Evolutionary conservation across 495 filamentous ascomycete genomes (phyloP), one percentile per base, ranked within the genome.

Genomic region (Neurospora discreta): DNA sequence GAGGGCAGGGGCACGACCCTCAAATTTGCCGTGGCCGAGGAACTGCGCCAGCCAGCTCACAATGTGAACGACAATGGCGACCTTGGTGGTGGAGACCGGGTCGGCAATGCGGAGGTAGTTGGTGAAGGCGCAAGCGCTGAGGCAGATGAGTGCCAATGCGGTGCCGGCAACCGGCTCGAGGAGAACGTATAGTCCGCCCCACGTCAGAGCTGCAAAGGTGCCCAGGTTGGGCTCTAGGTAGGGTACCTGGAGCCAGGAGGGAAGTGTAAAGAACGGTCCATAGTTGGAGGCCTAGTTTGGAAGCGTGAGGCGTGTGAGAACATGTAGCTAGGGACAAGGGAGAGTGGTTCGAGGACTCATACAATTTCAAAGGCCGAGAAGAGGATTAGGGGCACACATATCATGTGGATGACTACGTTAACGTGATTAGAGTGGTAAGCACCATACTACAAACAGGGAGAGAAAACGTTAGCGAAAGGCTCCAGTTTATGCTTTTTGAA

Each of bases 161-260:
- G 87, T 86, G 39, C 95, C 95, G 5, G 95, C 95, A 7, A 98
- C 91, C 2, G 95, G 95, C 77, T 98, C 95, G 77, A 99, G 90
- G 30, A 98, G 89, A 70, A 98, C 86, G 76, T 98, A 99, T 73
- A 97, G 87, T 33, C 85, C 86, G 39, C 89, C 85, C 82, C 94
- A 98, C 26, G 76, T 73, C 41, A 94, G 77, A 26, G 91, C 89
- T 36, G 82, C 86, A 72, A 96, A 84, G 9, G 94, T 95, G 43
- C 90, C 94, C 44, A 92, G 79, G 77, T 97, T 97, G 39, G 91
- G 86, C 1, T 92, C 91, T 33, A 98, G 89, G 79, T 93, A 89
- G 23, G 91, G 87, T 69, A 94, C 82, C 68, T 87, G 87, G 26
- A 95, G 81, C 82, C 84, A 88, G 43, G 89, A 80, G 5, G 94